Percentiles rank a stretch among this genome's conserved stretches.
Conservation (phyloP, 352 stramenopile species). For the Phytophthora pisi region DNA sequence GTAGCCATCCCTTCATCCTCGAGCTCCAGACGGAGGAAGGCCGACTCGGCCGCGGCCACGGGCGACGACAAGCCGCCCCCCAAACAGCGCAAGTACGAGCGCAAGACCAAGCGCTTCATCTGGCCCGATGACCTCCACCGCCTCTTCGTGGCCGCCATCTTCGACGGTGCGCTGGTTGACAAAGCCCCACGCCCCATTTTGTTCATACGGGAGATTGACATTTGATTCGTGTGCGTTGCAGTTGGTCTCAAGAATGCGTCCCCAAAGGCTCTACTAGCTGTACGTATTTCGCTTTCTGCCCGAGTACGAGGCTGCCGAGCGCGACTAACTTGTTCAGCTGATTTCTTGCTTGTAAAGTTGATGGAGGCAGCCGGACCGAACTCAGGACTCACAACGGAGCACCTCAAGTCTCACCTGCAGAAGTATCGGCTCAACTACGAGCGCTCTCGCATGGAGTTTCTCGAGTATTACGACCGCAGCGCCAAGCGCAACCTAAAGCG, state of each 20-base stretch:
- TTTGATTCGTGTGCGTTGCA: conserved; percentile 24
- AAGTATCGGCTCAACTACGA: conserved; percentile 92
- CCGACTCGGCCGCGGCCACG: conserved; percentile 4
- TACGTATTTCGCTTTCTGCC: conserved; percentile 30
- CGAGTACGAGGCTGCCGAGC: background rate
- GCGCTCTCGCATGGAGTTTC: conserved; percentile 82
- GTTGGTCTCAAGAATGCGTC: conserved; percentile 89
- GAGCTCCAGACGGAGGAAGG: conserved; percentile 27
- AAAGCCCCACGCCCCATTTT: background rate
- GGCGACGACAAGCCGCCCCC: conserved; percentile 25
- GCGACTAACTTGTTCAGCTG: conserved; percentile 13
- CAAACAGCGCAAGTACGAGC: conserved; percentile 88
- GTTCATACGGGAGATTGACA: no score
- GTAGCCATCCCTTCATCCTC: conserved; percentile 4
- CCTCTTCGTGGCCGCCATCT: conserved; percentile 88
- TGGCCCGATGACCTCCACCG: conserved; percentile 90
- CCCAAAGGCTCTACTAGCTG: conserved; percentile 77
- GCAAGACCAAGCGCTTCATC: conserved; percentile 88
- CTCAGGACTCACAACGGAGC: conserved; percentile 80
- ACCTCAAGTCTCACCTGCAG: conserved; percentile 89
- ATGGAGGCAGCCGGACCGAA: conserved; percentile 68
- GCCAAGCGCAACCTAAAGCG: conserved; percentile 66
- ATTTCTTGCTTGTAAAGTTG: conserved; percentile 43
- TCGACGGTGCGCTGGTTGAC: conserved; percentile 63
- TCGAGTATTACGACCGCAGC: conserved; percentile 87